Evolutionary conservation across 768 basidiomycete genomes (phyloP), one percentile per base, ranked within the genome.

Genomic region (Ephemerocybe angulata): DNA sequence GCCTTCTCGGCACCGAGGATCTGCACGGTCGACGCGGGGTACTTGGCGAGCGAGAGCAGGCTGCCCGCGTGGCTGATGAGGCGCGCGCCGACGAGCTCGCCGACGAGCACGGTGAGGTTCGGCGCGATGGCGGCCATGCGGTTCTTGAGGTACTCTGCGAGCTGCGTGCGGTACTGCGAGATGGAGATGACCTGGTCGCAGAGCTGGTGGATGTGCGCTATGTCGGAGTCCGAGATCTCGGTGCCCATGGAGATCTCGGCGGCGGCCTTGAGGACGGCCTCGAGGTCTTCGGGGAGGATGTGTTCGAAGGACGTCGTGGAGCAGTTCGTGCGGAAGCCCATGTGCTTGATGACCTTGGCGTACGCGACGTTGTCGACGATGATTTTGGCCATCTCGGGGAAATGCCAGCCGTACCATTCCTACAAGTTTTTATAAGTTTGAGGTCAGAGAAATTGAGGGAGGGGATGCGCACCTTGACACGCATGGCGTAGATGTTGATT

Each of bases 381-480:
- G 68, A 99, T 98, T 77, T 98, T 98, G 56, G 88, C 90, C 88
- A 99, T 91, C 73, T 99, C 97, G 4, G 97, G 97, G 82, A 99
- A 99, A 76, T 99, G 97, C 97, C 97, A 99, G 33, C 97, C 97
- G 64, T 99, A 99, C 97, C 97, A 99, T 83, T 99, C 97, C 96
- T 97, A 62, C 4, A 15, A 25, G 8, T 38, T 3, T 40, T 35
- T 15, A 47, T 15, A 44, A 33, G 15, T 17, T 21, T 31, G 35
- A 40, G 50, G 12, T 22, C n/a, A 27, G 25, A 44, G 58, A 29
- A 49, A n/a, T n/a, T 56, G 17, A 30, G 22, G 30, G n/a, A 29
- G 24, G 24, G 40, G 15, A 44, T 42, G 54, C 79, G 30, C 55
- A 95, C 95, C 83, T 99, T 99, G 43, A 96, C 93, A 65, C 97